Evolutionary conservation across 192 early-diverging fungal genomes (phyloP).

Genomic region (Coemansia sp.): DNA sequence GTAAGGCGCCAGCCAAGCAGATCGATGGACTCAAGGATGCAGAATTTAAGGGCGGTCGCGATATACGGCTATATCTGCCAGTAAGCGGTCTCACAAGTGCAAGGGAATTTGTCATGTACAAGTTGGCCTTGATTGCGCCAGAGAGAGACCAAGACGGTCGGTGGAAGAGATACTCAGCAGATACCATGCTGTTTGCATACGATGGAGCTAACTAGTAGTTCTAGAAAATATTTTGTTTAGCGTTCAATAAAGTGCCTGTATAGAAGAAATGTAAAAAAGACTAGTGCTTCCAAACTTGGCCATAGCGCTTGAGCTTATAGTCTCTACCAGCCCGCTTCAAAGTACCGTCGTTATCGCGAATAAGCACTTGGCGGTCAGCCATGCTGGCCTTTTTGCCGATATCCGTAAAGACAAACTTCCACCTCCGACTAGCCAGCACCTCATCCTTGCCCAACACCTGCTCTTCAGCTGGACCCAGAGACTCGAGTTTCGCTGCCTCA

Average conservation of each 20-base stretch:
- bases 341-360: slow-evolving; percentile 63
- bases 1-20: slow-evolving; percentile 19
- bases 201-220: slow-evolving; percentile 14
- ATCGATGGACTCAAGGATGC: slow-evolving; percentile 9
- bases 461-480: slow-evolving; percentile 29
- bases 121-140: slow-evolving; percentile 35
- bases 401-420: slow-evolving; percentile 66
- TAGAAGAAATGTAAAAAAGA: neutral
- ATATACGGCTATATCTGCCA: slow-evolving; percentile 19
- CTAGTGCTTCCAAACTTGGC: slow-evolving; percentile 44
- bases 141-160: slow-evolving; percentile 22
- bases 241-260: slow-evolving; percentile 7
- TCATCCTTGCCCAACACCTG: slow-evolving; percentile 43
- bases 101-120: slow-evolving; percentile 28
- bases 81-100: slow-evolving; percentile 14
- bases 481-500: slow-evolving; percentile 22
- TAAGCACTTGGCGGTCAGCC: slow-evolving; percentile 57
- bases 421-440: slow-evolving; percentile 44
- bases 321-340: slow-evolving; percentile 56
- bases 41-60: neutral
- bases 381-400: slow-evolving; percentile 49
- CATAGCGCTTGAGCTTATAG: slow-evolving; percentile 54
- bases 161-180: slow-evolving; percentile 31
- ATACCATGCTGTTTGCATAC: slow-evolving; percentile 40
- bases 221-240: neutral